A percentile compares a stretch with the other conserved stretches of the same genome.
Evolutionary conservation across 108 stramenopile species (phyloP).

Genomic region (Fistulifera solaris): DNA sequence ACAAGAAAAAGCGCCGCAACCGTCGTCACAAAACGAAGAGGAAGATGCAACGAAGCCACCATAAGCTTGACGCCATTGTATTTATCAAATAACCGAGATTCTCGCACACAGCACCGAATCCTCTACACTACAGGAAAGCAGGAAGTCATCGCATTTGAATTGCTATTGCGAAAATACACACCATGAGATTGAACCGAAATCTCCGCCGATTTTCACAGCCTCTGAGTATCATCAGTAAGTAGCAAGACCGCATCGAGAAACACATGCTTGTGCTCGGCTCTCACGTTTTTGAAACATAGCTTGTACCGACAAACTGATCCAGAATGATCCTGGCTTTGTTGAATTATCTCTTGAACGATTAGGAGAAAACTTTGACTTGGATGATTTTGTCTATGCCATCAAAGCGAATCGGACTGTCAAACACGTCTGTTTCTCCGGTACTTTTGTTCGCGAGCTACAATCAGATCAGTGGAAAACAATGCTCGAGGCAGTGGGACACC

Average conservation of each 20-base stretch:
- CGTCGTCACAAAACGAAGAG: too few species aligned
- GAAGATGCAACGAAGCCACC: too few species aligned
- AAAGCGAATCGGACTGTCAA: constrained; percentile 1
- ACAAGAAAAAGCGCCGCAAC: too few species aligned
- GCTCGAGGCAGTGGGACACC: constrained; percentile 4
- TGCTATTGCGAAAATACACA: too few species aligned
- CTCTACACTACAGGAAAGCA: too few species aligned
- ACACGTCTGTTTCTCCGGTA: constrained; percentile 7
- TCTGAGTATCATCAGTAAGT: constrained; percentile 7
- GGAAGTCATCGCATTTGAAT: too few species aligned
- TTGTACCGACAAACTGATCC: constrained; percentile 6
- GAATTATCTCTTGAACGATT: constrained; percentile 6
- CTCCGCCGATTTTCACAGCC: constrained; percentile 6
- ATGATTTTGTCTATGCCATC: constrained; percentile 7
- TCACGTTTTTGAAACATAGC: background rate
- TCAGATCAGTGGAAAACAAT: constrained; percentile 1
- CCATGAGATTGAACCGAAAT: constrained; percentile 7
- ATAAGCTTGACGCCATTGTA: too few species aligned
- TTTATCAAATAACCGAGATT: too few species aligned
- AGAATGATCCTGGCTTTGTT: constrained; percentile 5
- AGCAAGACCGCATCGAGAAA: too few species aligned
- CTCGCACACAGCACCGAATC: too few species aligned
- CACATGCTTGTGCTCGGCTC: background rate
- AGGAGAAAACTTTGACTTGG: constrained; percentile 6
- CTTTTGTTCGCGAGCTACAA: constrained; percentile 9